Percentiles rank a stretch among this genome's conserved stretches.
Conservation (phyloP, 108 stramenopile species). For the Pelagomonas calceolata region DNA sequence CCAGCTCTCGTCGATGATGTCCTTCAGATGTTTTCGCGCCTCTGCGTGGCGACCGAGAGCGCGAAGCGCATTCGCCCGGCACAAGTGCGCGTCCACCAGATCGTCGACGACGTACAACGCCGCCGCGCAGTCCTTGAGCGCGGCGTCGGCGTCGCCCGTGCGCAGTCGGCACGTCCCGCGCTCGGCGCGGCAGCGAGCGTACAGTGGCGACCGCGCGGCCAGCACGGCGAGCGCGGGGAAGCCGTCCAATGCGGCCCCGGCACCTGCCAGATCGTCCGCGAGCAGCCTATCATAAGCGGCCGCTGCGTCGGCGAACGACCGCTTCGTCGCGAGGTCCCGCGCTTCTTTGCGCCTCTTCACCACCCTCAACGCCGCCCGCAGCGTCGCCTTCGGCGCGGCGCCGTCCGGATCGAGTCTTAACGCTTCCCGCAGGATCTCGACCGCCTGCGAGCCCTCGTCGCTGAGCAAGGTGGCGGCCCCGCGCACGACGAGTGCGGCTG, state of each 20-base stretch:
- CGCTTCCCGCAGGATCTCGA: conserved; percentile 5
- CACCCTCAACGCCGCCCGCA: background rate
- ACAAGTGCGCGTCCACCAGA: conserved; percentile 28
- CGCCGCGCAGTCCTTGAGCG: conserved; percentile 5
- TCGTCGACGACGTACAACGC: conserved; percentile 7
- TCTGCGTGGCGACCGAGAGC: conserved; percentile 31
- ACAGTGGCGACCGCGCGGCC: background rate
- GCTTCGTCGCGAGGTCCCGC: background rate
- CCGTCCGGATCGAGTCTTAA: conserved; percentile 9
- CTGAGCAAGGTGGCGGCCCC: conserved; percentile 1
- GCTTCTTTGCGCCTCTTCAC: background rate
- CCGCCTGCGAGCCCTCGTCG: background rate
- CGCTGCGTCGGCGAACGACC: background rate
- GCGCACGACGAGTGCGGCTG: conserved; percentile 9
- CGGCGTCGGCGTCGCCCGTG: background rate
- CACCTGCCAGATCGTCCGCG: background rate
- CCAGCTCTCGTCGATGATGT: conserved; percentile 28
- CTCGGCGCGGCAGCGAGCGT: conserved; percentile 1
- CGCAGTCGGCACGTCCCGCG: conserved; percentile 6
- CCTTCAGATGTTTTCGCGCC: conserved; percentile 20
- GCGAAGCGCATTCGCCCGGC: conserved; percentile 28
- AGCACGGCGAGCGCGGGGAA: background rate
- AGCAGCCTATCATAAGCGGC: background rate
- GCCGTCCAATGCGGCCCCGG: background rate
- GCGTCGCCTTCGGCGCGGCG: background rate